Evolutionary conservation across 2,329 filamentous ascomycete species (phyloP).

Genomic region (Penicillium hesseltinei): DNA sequence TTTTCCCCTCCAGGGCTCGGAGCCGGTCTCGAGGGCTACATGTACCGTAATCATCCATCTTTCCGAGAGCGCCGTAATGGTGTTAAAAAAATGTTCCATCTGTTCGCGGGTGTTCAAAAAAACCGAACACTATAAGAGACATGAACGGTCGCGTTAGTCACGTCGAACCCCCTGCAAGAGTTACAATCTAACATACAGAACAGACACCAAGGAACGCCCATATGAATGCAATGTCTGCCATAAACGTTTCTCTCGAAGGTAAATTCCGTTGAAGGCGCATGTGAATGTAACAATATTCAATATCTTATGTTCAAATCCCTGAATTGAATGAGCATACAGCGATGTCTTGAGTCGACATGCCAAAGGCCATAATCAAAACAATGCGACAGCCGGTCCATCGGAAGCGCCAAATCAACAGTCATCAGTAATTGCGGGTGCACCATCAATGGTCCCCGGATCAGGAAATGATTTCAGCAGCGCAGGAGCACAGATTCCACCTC

Average conservation of each 20-base stretch:
- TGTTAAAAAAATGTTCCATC: conserved; percentile 45
- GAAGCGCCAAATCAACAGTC: conserved; percentile 33
- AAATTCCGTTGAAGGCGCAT: conserved; percentile 9
- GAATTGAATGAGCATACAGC: conserved; percentile 30
- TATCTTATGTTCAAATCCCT: neutral
- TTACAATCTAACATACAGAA: conserved; percentile 8
- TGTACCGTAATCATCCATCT: conserved; percentile 3
- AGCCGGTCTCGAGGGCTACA: neutral
- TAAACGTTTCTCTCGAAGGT: conserved; percentile 57
- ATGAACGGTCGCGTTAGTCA: conserved; percentile 54
- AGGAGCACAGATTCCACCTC: conserved; percentile 14
- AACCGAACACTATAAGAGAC: conserved; percentile 55
- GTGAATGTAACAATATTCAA: neutral
- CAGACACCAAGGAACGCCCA: conserved; percentile 56
- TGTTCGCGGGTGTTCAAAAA: conserved; percentile 58
- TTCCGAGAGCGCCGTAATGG: conserved; percentile 32
- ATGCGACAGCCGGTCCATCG: conserved; percentile 11
- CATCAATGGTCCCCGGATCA: conserved; percentile 10
- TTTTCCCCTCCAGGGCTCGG: neutral
- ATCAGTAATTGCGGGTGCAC: conserved; percentile 13
- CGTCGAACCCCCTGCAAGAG: neutral
- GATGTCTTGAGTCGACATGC: conserved; percentile 53
- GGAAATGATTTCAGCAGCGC: conserved; percentile 14
- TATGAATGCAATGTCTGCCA: conserved; percentile 55
- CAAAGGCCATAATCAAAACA: conserved; percentile 46